Evolutionary conservation across 2,329 filamentous ascomycete genomes (phyloP).

Genomic region (Cytospora leucostoma): DNA sequence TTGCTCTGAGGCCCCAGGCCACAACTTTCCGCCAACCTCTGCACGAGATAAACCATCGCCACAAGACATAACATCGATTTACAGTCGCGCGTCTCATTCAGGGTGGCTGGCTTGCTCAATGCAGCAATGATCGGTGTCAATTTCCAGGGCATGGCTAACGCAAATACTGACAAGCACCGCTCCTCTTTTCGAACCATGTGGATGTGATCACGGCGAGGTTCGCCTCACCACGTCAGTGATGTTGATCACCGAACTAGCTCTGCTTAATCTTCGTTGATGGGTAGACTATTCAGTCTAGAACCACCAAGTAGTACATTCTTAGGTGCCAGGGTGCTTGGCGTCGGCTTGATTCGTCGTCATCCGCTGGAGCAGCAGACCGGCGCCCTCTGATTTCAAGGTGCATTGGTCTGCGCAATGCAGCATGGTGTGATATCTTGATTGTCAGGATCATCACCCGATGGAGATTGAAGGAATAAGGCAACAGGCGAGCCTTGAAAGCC

Average conservation of each 20-base stretch:
- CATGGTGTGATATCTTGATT: slow-evolving; percentile 6
- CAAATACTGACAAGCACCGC: background rate
- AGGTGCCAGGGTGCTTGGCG: slow-evolving; percentile 2
- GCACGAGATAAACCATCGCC: background rate
- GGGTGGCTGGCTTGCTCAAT: background rate
- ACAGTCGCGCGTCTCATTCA: too few relatives aligned
- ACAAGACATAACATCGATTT: too few relatives aligned
- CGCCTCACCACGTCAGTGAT: background rate
- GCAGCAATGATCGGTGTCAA: background rate
- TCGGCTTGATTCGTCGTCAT: slow-evolving; percentile 4
- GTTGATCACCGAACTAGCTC: slow-evolving; percentile 11
- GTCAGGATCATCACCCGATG: background rate
- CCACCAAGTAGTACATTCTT: background rate
- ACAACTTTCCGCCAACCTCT: too few relatives aligned
- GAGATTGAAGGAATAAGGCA: background rate
- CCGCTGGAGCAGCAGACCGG: background rate
- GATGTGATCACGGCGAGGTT: background rate
- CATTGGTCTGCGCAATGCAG: slow-evolving; percentile 9
- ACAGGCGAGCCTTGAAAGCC: slow-evolving; percentile 1
- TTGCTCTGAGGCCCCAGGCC: background rate
- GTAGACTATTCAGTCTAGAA: background rate
- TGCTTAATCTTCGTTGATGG: background rate
- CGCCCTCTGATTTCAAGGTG: slow-evolving; percentile 1
- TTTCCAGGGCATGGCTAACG: background rate
- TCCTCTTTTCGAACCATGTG: background rate